Evolutionary conservation across 176 grass and related monocot genomes (phyloP), one percentile per base, ranked within the genome.

Genomic region (Oropetium thomaeum): DNA sequence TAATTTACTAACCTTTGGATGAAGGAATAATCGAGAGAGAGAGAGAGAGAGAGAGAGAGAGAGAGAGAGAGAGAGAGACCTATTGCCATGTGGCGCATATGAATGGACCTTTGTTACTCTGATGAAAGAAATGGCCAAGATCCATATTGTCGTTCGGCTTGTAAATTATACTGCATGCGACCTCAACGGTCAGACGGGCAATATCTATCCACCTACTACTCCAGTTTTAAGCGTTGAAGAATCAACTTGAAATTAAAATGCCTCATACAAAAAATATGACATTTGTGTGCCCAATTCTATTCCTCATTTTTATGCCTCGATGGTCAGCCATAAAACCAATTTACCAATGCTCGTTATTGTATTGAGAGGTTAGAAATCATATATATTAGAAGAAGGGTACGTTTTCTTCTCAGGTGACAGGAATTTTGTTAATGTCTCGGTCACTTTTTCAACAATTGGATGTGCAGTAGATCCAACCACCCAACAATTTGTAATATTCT

Each of bases 101-200:
- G 25, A 20, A 7, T 33, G 8, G 68, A 72, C 69, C 47, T 53
- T 65, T 73, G 70, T 26, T 26, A 27, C 13, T 35, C 13, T 54
- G 40, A 51, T 22, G 1, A 34, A 74, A 55, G 37, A 67, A 45
- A 32, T 37, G 67, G 70, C 67, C 49, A 65, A 82, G 47, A 67
- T 82, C 53, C 45, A 23, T 74, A n/a, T 13, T 74, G 28, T 13
- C 35, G 13, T 9, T 28, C 35, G 10, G 54, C n/a, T n/a, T 31
- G 38, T 40, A n/a, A 30, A 43, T 74, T 74, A 74, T 74, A 59
- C 13, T 38, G 22, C 13, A 3, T 39, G 51, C 33, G 26, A 37
- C 31, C 5, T 71, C 30, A 9, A 19, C 51, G 38, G 7, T 19
- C 37, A 1, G 20, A 22, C 51, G 26, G 3, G n/a, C n/a, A n/a